These are phyloP conservation scores for Avena sativa DNA, from an alignment of 176 grass and related monocot species.

Conservation along the genomic window DNA sequence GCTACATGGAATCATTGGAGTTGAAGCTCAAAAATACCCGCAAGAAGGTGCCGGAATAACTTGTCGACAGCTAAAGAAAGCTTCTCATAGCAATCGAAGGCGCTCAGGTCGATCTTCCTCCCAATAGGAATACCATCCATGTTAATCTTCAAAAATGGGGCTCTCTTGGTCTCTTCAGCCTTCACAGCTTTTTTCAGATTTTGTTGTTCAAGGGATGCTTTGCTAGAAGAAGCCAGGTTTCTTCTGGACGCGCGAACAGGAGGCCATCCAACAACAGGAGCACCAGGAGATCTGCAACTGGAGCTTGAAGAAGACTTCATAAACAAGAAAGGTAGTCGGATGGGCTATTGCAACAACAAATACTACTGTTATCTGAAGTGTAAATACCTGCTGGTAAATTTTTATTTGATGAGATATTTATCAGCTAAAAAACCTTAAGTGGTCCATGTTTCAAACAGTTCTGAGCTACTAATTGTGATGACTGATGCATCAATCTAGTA, in stretches of 20 bases:
- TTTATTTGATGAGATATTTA: background rate
- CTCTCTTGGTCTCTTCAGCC: slow-evolving; percentile 46
- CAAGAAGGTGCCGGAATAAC: slow-evolving; percentile 59
- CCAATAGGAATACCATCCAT: slow-evolving; percentile 80
- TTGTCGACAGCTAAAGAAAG: slow-evolving; percentile 59
- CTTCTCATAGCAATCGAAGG: slow-evolving; percentile 56
- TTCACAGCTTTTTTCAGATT: slow-evolving; percentile 31
- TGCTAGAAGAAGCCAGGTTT: slow-evolving; percentile 65
- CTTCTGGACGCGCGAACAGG: slow-evolving; percentile 82
- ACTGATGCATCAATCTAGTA: background rate
- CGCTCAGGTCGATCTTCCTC: slow-evolving; percentile 62
- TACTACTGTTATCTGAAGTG: background rate
- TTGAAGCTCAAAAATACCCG: slow-evolving; percentile 46
- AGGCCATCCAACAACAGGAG: slow-evolving; percentile 85
- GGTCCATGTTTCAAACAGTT: background rate
- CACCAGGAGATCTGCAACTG: slow-evolving; percentile 49
- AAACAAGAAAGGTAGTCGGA: background rate
- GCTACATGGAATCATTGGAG: background rate
- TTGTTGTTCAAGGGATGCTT: slow-evolving; percentile 43
- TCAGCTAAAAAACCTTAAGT: background rate
- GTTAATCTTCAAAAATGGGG: slow-evolving; percentile 74
- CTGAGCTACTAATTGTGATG: background rate
- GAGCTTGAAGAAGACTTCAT: background rate
- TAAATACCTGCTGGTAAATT: background rate
- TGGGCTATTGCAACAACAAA: background rate